A percentile compares a stretch with the other conserved stretches of the same genome.
phyloP scores from a whole-genome alignment of 2,329 filamentous ascomycete genomes.

The Tolypocladium pustulatum region DNA sequence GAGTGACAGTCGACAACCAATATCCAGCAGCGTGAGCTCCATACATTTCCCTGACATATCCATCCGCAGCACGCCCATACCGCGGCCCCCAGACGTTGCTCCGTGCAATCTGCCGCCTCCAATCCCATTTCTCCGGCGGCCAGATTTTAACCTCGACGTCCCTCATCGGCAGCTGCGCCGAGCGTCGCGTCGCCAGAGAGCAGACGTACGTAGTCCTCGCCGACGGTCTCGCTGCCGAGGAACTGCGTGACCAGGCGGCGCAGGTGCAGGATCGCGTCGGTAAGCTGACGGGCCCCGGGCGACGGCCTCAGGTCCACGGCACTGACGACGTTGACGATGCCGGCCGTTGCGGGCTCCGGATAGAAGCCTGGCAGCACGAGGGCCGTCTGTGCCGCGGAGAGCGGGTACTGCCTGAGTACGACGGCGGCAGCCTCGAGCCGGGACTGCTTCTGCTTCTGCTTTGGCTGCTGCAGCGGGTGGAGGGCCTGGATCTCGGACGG shows the following conservation, averaged over 20 bases:
- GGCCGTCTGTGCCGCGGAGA: neutral
- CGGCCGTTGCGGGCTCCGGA: neutral
- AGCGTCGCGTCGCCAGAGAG: neutral
- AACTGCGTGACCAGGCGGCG: neutral
- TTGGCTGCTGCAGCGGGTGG: neutral
- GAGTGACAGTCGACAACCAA: slow-evolving; percentile 6
- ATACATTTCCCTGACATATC: slow-evolving; percentile 1
- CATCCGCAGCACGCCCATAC: neutral
- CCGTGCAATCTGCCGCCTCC: slow-evolving; percentile 7
- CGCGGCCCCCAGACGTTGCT: slow-evolving; percentile 14
- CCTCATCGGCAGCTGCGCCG: slow-evolving; percentile 7
- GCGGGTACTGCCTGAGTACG: neutral
- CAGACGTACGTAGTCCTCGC: neutral
- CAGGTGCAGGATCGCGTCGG: neutral
- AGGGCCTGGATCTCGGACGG: neutral
- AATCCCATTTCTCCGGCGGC: slow-evolving; percentile 4
- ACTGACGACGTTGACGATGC: neutral
- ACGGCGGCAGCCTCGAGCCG: neutral
- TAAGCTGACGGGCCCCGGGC: neutral
- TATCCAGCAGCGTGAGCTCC: neutral
- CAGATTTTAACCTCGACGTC: slow-evolving; percentile 4
- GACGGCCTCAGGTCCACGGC: neutral
- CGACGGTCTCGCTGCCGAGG: neutral
- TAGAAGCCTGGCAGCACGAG: slow-evolving; percentile 4
- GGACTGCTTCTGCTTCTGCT: no score